Evolutionary conservation across 2,329 filamentous ascomycete genomes (phyloP), one percentile per base, ranked within the genome.

Genomic region (Calonectria ilicicola): DNA sequence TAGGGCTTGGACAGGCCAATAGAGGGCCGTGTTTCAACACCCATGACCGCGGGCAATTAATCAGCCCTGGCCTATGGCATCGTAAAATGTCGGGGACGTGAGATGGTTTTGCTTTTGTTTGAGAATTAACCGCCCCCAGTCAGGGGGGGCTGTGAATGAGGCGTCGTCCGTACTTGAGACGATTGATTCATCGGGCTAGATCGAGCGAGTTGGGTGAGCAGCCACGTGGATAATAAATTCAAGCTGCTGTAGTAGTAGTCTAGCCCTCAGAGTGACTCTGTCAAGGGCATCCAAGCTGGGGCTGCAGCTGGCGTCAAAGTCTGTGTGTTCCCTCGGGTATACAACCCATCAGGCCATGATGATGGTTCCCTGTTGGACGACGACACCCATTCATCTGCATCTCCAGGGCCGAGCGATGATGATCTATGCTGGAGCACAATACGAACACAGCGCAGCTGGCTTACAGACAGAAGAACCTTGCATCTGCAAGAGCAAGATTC

Each of bases 11-110:
- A 51, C 38, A 65, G 66, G 64, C 78, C 78, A 80, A 80, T 78
- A 64, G 75, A 76, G 77, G 68, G 69, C 44, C 35, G 65, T 73
- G 77, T 80, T 79, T 78, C 77, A 79, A 69, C 63, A 67, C 47
- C 70, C 71, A 70, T 68, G 65, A 69, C 60, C 53, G 62, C 70
- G 42, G 64, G 56, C 62, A 67, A 72, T 69, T 69, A 71, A 70
- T 72, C 53, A 29, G 56, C 51, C 58, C 62, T 67, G 53, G 69
- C 51, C 67, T 60, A 68, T 72, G 23, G 49, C 38, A 53, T 56
- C 46, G 62, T 40, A 58, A 40, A 62, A 35, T 72, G 63, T 46
- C 44, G 49, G 60, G 42, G 67, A 68, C 38, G 42, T 72, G 67
- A 49, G 65, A 69, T 69, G 71, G 64, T 78, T 72, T 77, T 76